Base-by-base conservation (phyloP, 2,329 filamentous ascomycete species). In the Cytospora piceicola region DNA sequence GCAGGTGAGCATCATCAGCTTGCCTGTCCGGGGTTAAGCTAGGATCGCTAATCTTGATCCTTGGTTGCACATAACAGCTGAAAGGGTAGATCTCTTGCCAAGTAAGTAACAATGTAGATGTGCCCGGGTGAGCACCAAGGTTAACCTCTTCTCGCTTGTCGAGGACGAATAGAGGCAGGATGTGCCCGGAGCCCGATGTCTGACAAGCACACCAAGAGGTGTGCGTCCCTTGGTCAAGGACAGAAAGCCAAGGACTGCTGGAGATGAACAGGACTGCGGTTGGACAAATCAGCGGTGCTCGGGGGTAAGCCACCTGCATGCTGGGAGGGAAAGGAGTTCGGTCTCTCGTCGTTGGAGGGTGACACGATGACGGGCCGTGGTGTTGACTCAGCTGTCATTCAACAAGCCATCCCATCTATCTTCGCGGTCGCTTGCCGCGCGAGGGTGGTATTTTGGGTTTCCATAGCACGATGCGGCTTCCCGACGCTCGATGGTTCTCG, bases 381-480 rank as follows among this genome's bases (percentile, higher is more conserved):
- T 56, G 60, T 15, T 57, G 60, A 57, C 53, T 56, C 60, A 56
- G 53, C 53, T 63, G 60, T 51, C 52, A 57, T 36, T 29, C 4
- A 9, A 49, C n/a, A 22, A 49, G n/a, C 22, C n/a, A 24, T 20
- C 46, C 46, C 5, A 29, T 29, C 27, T 29, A 29, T 49, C 11
- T 34, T 36, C 34, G 34, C n/a, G 22, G 46, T 14, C n/a, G 5
- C 46, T 24, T 49, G 11, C n/a, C n/a, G 46, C 46, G 8, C 11
- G 46, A 24, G 46, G 46, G 46, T 49, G n/a, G 46, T 49, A 49
- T 12, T 49, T 49, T 17, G 42, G 20, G 17, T n/a, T 11, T 12
- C 8, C 11, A 22, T 24, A 1, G 4, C 46, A 49, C n/a, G 46
- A 49, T 49, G 46, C 46, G 24, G 14, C n/a, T 22, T 22, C 22